These are phyloP conservation scores for Paecilomyces sp. DNA, from an alignment of 2,329 filamentous ascomycete genomes.

Conservation along the genomic window DNA sequence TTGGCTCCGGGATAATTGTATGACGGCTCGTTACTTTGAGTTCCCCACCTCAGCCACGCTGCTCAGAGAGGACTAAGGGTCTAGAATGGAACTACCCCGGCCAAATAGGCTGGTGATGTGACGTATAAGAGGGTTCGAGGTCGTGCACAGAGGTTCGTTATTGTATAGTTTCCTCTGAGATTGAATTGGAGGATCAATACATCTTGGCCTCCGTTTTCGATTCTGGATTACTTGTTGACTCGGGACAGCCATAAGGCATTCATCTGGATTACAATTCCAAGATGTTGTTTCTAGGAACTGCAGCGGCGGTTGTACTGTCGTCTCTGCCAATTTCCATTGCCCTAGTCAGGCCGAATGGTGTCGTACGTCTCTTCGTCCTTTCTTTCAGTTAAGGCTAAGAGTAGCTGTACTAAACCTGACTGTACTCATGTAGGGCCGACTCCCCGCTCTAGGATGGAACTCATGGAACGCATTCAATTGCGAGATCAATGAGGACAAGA, in stretches of 20 bases:
- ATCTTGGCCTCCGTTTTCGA: too few species aligned
- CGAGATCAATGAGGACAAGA: slow-evolving; percentile 39
- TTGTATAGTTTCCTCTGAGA: too few species aligned
- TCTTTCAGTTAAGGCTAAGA: too few species aligned
- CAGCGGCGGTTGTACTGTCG: slow-evolving; percentile 10
- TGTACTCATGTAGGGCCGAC: slow-evolving; percentile 12
- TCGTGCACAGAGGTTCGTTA: too few species aligned
- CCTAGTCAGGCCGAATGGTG: slow-evolving; percentile 18
- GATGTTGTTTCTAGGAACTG: slow-evolving; percentile 1
- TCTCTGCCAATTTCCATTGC: slow-evolving; percentile 13
- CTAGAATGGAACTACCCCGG: too few species aligned
- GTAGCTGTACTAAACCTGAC: background rate
- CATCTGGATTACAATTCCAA: background rate
- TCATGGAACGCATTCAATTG: slow-evolving; percentile 43
- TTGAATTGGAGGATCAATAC: too few species aligned
- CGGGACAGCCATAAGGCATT: background rate
- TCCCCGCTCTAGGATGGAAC: slow-evolving; percentile 37
- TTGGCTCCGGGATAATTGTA: background rate
- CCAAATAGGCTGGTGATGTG: too few species aligned
- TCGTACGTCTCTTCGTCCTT: slow-evolving; percentile 12
- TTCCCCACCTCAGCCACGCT: background rate
- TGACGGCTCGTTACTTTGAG: background rate
- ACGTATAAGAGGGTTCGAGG: too few species aligned
- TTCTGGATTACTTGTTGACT: background rate
- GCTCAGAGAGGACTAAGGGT: too few species aligned